Evolutionary conservation across 2,329 filamentous ascomycete species (phyloP).

Genomic region (Aspergillus latus): DNA sequence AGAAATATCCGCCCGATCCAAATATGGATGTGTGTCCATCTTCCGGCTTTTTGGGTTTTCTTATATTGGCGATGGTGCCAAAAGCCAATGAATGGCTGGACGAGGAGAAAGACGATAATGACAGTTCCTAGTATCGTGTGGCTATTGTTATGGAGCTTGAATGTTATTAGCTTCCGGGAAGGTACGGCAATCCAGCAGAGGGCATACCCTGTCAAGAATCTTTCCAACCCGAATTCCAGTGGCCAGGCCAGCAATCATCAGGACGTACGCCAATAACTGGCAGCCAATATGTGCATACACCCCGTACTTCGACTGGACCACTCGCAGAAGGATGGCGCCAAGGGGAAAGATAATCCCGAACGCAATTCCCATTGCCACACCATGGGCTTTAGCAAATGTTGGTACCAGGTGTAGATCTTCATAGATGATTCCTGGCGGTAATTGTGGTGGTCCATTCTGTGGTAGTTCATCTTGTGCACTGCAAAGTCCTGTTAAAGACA

Average conservation of each 20-base stretch:
- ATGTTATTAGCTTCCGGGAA: neutral
- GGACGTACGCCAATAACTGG: constrained; percentile 27
- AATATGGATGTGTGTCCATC: constrained; percentile 18
- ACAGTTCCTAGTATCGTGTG: constrained; percentile 31
- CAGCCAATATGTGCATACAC: constrained; percentile 27
- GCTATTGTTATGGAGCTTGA: constrained; percentile 24
- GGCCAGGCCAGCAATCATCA: constrained; percentile 31
- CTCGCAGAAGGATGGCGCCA: constrained; percentile 25
- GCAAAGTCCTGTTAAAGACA: neutral
- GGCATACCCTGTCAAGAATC: constrained; percentile 22
- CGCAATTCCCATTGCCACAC: constrained; percentile 27
- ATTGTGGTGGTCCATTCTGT: neutral
- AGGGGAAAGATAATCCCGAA: constrained; percentile 31
- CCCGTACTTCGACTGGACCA: constrained; percentile 19
- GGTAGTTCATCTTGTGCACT: neutral
- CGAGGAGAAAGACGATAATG: constrained; percentile 28
- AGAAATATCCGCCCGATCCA: constrained; percentile 51
- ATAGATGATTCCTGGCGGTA: constrained; percentile 9
- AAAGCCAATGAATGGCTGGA: constrained; percentile 32
- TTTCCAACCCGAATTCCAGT: constrained; percentile 31
- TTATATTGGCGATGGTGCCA: constrained; percentile 30
- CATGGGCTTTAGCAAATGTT: constrained; percentile 23
- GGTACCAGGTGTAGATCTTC: constrained; percentile 22
- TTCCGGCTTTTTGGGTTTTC: constrained; percentile 11
- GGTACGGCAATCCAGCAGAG: neutral